These are phyloP conservation scores for Ogataea glucozyma DNA, from an alignment of 805 yeast genomes.

Conservation along the genomic window DNA sequence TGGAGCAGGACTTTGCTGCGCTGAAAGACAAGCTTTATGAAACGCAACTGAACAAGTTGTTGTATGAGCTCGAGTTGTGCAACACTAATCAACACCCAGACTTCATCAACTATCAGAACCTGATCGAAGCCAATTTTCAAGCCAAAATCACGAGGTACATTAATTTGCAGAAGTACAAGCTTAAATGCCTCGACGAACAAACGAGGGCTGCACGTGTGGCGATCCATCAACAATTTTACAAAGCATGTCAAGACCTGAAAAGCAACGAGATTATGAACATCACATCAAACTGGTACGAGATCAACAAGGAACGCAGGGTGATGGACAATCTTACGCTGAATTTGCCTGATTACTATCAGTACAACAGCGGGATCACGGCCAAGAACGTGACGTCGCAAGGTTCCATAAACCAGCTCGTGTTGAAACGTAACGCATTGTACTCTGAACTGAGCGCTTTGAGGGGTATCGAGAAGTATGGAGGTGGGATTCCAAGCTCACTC, in stretches of 20 bases:
- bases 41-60: conserved; percentile 74
- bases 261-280: conserved; percentile 65
- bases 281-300: conserved; percentile 87
- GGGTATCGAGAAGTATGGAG: conserved; percentile 59
- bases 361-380: conserved; percentile 28
- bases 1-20: conserved; percentile 84
- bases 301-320: conserved; percentile 82
- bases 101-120: conserved; percentile 65
- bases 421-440: conserved; percentile 64
- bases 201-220: conserved; percentile 77
- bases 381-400: conserved; percentile 26
- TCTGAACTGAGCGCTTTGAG: conserved; percentile 69
- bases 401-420: conserved; percentile 49
- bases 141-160: conserved; percentile 50
- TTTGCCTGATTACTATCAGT: conserved; percentile 45
- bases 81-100: conserved; percentile 91
- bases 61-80: conserved; percentile 85
- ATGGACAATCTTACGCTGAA: conserved; percentile 67
- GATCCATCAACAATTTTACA: conserved; percentile 80
- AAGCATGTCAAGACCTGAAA: conserved; percentile 66
- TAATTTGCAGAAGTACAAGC: conserved; percentile 57
- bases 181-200: conserved; percentile 76
- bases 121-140: conserved; percentile 73
- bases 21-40: conserved; percentile 82
- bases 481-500: conserved; percentile 82